These are phyloP conservation scores for Nannizzia gypsea DNA, from an alignment of 2,329 filamentous ascomycete species.

Conservation along the genomic window DNA sequence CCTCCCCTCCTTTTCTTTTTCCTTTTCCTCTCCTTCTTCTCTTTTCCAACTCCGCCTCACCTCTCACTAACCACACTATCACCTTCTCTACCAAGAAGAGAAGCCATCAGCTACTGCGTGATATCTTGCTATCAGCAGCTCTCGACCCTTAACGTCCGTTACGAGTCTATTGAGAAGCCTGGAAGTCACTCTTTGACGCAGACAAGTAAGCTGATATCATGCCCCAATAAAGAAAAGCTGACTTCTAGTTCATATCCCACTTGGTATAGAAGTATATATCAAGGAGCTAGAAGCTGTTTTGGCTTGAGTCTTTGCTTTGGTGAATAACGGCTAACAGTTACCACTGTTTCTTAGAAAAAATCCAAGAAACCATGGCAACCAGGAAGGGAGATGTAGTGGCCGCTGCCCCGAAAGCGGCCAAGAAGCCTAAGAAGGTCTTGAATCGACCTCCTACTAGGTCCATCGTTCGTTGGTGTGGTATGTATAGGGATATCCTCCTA, in stretches of 20 bases:
- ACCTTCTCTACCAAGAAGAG: background rate
- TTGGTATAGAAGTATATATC: background rate
- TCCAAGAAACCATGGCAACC: background rate
- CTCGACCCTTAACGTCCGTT: background rate
- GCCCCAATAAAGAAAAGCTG: background rate
- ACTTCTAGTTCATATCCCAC: background rate
- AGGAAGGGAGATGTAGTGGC: background rate
- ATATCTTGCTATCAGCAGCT: background rate
- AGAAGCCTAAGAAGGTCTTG: background rate
- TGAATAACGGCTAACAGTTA: background rate
- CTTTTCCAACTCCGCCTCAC: background rate
- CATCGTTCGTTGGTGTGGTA: constrained; percentile 36
- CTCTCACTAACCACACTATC: background rate
- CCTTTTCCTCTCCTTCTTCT: background rate
- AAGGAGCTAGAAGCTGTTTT: background rate
- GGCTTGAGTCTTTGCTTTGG: background rate
- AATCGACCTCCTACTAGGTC: constrained; percentile 24
- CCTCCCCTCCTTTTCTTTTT: background rate
- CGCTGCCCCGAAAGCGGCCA: background rate
- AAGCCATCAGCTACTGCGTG: background rate
- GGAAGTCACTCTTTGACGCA: background rate
- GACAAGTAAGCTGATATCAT: background rate
- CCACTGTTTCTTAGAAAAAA: background rate
- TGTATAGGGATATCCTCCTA: constrained; percentile 9
- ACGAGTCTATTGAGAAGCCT: background rate